Base-by-base conservation (phyloP, 1,284 basidiomycete genomes). In the Naganishia sp. region DNA sequence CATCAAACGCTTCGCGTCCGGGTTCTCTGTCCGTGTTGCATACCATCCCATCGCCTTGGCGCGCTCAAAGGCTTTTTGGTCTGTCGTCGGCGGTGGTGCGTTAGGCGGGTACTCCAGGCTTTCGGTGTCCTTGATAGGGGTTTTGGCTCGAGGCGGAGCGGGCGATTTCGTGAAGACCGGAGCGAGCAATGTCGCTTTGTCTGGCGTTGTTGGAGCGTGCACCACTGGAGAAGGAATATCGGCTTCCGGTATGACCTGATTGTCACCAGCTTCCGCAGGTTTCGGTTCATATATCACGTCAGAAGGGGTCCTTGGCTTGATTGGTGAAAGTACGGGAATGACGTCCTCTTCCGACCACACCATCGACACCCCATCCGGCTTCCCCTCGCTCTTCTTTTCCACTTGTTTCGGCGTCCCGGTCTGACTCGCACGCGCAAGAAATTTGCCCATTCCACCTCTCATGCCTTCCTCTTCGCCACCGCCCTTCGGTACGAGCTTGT, bases 1-100 rank as follows among this genome's bases (percentile, higher is more conserved):
- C 86, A 95, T 89, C 9, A 87, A 86, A 21, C 87, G 85, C 69
- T 86, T 82, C 0, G 91, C 92, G 51, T 85, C 79, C 2, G 83
- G 84, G 74, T 94, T 94, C 1, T 89, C 85, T 17, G 78, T 76
- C 67, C 84, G 80, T 2, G 83, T 78, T 7, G 89, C 87, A 76
- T 94, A 93, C 52, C 52, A 54, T 1, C 73, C 68, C 47, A 74
- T 73, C 71, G 73, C 72, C 68, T 75, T 74, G 3, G 82, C 82
- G 56, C 84, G 81, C 46, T 77, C 75, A 46, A 77, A 75, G 0
- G 76, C 77, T 2, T 72, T 70, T 1, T 83, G 82, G 63, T 86
- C 83, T 2, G 84, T 84, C 15, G 76, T 75, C 55, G 81, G 77
- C 7, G 55, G 41, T 18, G 55, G 55, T 6, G 41, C 45, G 11